These are phyloP conservation scores for Leishmania amazonensis DNA, from an alignment of 208 protist genomes.

Conservation along the genomic window DNA sequence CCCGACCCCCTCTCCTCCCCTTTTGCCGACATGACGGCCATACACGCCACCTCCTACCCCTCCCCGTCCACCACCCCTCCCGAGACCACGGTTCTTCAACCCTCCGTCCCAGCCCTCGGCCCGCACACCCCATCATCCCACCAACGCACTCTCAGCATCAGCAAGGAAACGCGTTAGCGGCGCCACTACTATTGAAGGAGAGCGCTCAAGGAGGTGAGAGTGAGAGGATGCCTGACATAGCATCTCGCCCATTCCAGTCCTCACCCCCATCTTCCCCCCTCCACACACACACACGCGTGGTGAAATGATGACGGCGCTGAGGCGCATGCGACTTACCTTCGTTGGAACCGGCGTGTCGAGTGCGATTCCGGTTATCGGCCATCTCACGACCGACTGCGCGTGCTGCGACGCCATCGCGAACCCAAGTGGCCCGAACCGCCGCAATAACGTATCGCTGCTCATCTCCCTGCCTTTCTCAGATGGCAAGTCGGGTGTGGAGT, in stretches of 20 bases:
- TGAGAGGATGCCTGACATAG: too few relatives aligned
- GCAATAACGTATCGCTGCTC: constrained; percentile 82
- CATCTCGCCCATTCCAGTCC: background rate
- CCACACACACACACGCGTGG: background rate
- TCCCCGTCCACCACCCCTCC: background rate
- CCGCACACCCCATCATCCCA: background rate
- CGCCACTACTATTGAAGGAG: too few relatives aligned
- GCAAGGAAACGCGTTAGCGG: too few relatives aligned
- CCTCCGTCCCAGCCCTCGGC: background rate
- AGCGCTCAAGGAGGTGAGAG: too few relatives aligned
- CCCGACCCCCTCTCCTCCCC: background rate
- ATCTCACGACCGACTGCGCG: constrained; percentile 63
- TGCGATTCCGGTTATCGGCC: constrained; percentile 84
- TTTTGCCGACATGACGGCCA: background rate
- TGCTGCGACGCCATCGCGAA: constrained; percentile 73
- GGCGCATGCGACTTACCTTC: constrained; percentile 43
- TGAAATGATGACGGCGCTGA: background rate
- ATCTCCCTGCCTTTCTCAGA: constrained; percentile 46
- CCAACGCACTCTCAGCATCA: too few relatives aligned
- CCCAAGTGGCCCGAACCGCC: constrained; percentile 58
- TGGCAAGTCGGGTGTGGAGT: constrained; percentile 19
- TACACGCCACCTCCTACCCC: background rate
- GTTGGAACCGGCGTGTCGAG: constrained; percentile 82
- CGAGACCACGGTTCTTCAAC: background rate
- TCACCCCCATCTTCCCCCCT: background rate